Evolutionary conservation across 345 rosid genomes (phyloP), one percentile per base, ranked within the genome.

Genomic region (Clausena lansium): DNA sequence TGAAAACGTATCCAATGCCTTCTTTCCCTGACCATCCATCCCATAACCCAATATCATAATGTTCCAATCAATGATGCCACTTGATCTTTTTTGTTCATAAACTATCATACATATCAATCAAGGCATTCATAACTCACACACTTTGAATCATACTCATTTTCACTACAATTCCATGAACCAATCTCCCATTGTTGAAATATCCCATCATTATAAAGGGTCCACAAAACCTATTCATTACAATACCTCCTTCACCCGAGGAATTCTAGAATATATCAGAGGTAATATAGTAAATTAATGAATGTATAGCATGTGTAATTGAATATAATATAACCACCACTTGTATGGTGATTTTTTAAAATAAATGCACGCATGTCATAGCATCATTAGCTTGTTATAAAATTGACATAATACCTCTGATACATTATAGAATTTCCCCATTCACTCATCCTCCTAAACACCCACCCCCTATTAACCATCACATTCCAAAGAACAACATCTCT

Each of bases 91-190:
- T 7, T 82, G 80, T 63, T 88, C 92, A 71, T 83, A 85, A 54
- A 87, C 88, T 76, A 79, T 78, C 91, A 77, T 92, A 90, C 92
- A 89, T 83, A 86, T 92, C 91, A 82, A 92, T 85, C 84, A 91
- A 79, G 0, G 93, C 87, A 79, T 84, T 88, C n/a, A 81, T 83
- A 70, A 92, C 90, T 14, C 65, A 81, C 45, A 74, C 59, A 68
- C 79, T 73, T 41, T 5, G 81, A 81, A 58, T 66, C 80, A 54
- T 76, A 83, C 91, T 89, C 62, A 77, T 59, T 75, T 89, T 89
- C 70, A 86, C 60, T 35, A 84, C 87, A 36, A 84, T 69, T 5
- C 85, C 86, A 79, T 89, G 94, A 78, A 86, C 41, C 28, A n/a
- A 67, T 77, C 82, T 79, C 78, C 97, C 85, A 30, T 75, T 80